Conservation (phyloP, 805 yeast species). For the Cyberlindnera americana region DNA sequence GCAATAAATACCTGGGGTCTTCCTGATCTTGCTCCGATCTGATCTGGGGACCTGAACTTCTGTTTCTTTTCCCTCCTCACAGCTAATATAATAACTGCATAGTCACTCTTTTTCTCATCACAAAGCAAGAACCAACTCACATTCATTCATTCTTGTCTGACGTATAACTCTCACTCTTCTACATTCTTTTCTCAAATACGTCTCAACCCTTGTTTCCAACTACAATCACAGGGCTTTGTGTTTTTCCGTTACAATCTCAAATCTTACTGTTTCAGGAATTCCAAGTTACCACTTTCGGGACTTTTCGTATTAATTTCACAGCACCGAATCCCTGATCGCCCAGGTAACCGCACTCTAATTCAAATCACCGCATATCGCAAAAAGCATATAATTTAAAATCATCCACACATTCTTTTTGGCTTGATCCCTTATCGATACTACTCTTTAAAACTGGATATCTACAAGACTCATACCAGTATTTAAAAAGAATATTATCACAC, state of each 20-base stretch:
- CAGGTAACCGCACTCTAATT: constrained; percentile 11
- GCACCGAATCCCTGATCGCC: constrained; percentile 9
- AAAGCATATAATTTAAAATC: background rate
- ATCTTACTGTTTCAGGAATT: constrained; percentile 4
- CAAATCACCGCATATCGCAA: background rate
- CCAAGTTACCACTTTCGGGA: constrained; percentile 1
- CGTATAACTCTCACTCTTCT: too few species aligned
- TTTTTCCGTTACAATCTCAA: background rate
- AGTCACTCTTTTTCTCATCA: background rate
- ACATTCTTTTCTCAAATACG: too few species aligned
- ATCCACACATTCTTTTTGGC: background rate
- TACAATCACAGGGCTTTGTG: too few species aligned
- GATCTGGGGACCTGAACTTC: background rate
- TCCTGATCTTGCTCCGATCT: constrained; percentile 5
- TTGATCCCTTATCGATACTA: too few species aligned
- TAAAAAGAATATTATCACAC: background rate
- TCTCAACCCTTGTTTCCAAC: too few species aligned
- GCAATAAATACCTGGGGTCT: constrained; percentile 2
- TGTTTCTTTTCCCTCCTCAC: background rate
- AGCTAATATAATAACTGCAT: background rate
- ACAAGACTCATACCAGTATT: too few species aligned
- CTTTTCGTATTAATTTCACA: constrained; percentile 4
- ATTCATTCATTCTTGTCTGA: too few species aligned
- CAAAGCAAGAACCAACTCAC: background rate
- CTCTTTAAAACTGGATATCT: too few species aligned